Evolutionary conservation across 768 basidiomycete genomes (phyloP).

Genomic region (Lactarius pseudohatsudake): DNA sequence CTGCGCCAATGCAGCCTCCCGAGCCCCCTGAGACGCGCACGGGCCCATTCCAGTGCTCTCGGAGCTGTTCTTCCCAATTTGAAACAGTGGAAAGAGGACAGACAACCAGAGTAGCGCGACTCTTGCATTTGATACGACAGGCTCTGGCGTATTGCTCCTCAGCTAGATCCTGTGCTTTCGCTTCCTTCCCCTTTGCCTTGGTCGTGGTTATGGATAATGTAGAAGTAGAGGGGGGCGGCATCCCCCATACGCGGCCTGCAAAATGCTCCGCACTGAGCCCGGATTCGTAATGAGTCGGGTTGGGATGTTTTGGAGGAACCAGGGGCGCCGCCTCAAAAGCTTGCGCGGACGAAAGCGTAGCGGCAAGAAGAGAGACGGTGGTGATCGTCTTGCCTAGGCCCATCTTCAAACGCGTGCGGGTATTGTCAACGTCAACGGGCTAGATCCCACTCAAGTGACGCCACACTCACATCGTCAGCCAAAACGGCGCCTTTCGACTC

Average conservation of each 20-base stretch:
- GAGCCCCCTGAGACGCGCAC: slow-evolving; percentile 81
- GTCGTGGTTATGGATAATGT: slow-evolving; percentile 31
- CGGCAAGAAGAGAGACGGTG: slow-evolving; percentile 89
- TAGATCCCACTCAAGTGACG: neutral
- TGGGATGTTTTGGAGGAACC: slow-evolving; percentile 42
- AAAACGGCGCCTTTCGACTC: slow-evolving; percentile 87
- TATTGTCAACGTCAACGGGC: slow-evolving; percentile 5
- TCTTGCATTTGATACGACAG: slow-evolving; percentile 76
- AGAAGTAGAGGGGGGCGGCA: slow-evolving; percentile 53
- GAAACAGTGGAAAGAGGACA: slow-evolving; percentile 96
- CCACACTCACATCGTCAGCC: slow-evolving; percentile 86
- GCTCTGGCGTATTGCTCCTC: slow-evolving; percentile 69
- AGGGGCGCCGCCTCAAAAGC: slow-evolving; percentile 59
- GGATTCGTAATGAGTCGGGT: slow-evolving; percentile 30
- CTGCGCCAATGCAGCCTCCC: slow-evolving; percentile 43
- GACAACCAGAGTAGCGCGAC: slow-evolving; percentile 91
- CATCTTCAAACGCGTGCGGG: slow-evolving; percentile 59
- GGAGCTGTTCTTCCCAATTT: slow-evolving; percentile 99
- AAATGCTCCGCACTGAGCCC: slow-evolving; percentile 58
- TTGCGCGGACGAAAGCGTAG: slow-evolving; percentile 71
- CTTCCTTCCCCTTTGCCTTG: slow-evolving; percentile 67
- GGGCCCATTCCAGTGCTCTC: slow-evolving; percentile 93
- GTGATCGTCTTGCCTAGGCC: slow-evolving; percentile 97
- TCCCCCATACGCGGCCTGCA: slow-evolving; percentile 79
- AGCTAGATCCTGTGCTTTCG: slow-evolving; percentile 64